phyloP scores from a whole-genome alignment of 805 yeast species.

The Cyberlindnera subsufficiens region DNA sequence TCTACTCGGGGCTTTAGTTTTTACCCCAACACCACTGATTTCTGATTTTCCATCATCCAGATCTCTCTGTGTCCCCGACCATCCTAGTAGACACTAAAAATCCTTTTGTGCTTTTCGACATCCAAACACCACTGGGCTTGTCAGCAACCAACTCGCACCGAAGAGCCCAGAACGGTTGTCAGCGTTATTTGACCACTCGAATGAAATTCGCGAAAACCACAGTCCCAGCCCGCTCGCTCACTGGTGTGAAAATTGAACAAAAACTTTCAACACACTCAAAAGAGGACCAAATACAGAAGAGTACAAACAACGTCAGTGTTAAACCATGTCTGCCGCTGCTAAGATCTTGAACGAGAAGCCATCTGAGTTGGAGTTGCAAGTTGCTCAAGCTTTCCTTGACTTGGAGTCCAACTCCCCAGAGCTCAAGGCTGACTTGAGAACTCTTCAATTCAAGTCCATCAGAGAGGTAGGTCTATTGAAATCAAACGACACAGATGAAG shows the following conservation, averaged over 20 bases:
- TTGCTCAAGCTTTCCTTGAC: conserved; percentile 97
- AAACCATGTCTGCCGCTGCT: conserved; percentile 89
- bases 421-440: conserved; percentile 96
- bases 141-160: too few species aligned
- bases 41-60: not conserved
- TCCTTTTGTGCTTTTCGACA: not conserved
- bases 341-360: conserved; percentile 94
- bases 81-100: too few species aligned
- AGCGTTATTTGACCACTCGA: too few species aligned
- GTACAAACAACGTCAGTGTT: not conserved
- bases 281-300: not conserved
- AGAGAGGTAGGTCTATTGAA: conserved; percentile 55
- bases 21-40: not conserved
- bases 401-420: conserved; percentile 91
- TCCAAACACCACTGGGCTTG: not conserved
- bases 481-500: conserved; percentile 3
- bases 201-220: not conserved
- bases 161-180: too few species aligned
- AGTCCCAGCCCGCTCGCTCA: not conserved
- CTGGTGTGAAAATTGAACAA: conserved; percentile 1
- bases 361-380: conserved; percentile 98
- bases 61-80: too few species aligned
- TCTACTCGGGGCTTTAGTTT: not conserved
- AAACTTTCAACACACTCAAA: conserved; percentile 9
- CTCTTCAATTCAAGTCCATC: conserved; percentile 97